Base-by-base conservation (phyloP, 2,329 filamentous ascomycete genomes). In the Sporothrix brunneoviolacea region DNA sequence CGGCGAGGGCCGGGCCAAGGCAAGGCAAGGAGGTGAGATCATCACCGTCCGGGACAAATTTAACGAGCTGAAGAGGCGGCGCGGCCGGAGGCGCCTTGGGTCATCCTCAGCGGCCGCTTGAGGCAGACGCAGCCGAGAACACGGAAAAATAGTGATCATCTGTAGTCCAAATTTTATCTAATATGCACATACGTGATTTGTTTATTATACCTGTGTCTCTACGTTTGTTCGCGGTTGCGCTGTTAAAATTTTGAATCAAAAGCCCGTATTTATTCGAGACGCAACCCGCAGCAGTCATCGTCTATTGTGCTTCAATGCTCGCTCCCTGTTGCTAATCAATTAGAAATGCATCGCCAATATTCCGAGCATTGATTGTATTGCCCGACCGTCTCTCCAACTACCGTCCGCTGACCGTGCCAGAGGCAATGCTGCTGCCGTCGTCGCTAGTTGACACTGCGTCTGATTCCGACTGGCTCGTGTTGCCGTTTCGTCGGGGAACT, bases 1-100 rank as follows among this genome's bases (percentile, higher is more conserved):
- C 6, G 74, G 74, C 13, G 73, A 74, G 54, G 74, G 74, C 1
- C 63, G 71, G 9, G 66, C 68, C 43, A 68, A 69, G 55, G 74
- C 73, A 1, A 62, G 67, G 7, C 62, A 65, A 9, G 68, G 70
- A 19, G 73, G 73, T 3, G 70, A 76, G 58, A 55, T 70, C 3
- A 65, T 77, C 8, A 72, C 68, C 0, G 54, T 75, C 19, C 61
- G 64, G 12, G 70, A 70, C 35, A 76, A 74, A 58, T 66, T 68
- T 63, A 61, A 59, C 4, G 68, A 68, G 22, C 44, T 73, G 9
- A 68, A 58, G 56, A 65, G 64, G 44, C 62, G 66, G 52, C 60
- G 65, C 42, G 37, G 50, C 1, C 39, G 46, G 30, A 41, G 48
- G 39, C 52, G 50, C 18, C 35, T 51, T 6, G 51, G 44, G 1